Base-by-base conservation (phyloP, 805 yeast genomes). In the Candida maesae region DNA sequence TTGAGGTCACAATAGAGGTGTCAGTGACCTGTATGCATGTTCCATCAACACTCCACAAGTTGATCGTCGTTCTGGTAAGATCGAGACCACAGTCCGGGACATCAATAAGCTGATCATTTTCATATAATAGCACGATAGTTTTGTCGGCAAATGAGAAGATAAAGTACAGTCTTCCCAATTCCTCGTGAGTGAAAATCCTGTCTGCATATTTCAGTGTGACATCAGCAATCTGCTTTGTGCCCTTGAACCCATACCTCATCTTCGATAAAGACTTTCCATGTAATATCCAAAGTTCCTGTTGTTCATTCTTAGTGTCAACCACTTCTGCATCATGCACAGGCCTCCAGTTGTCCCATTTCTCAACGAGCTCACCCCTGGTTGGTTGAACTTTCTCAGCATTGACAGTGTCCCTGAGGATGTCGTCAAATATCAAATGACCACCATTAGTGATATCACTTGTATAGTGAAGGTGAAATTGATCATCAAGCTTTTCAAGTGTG, bases 301-400 rank as follows among this genome's bases (percentile, higher is more conserved):
- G 30, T 2, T 38, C 49, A 36, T 37, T 42, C 43, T 26, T 50
- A 26, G 30, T 44, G 8, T 45, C 65, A 1, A 70, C 55, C 3
- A 70, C 51, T 41, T 56, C 61, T 2, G 68, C 51, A 52, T 73
- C 78, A 15, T 68, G 43, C 2, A 73, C 38, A 0, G 79, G 78
- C 0, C 77, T 63, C 79, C 79, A 74, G 45, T 67, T 71, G 27
- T 60, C 62, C 52, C 63, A 67, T 39, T 60, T 67, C 2, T 52
- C 51, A 2, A 61, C 6, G 2, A 24, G 15, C 2, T 40, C 39
- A 6, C 49, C 41, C 8, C 24, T 31, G 4, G 39, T 31, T 2
- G 31, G 27, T 1, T 25, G 30, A 4, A 37, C 8, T 47, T 37
- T 39, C 42, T 56, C 40, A 37, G 21, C 35, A 3, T 40, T 32